These are phyloP conservation scores for Aegle marmelos DNA, from an alignment of 345 rosid genomes.

Conservation along the genomic window DNA sequence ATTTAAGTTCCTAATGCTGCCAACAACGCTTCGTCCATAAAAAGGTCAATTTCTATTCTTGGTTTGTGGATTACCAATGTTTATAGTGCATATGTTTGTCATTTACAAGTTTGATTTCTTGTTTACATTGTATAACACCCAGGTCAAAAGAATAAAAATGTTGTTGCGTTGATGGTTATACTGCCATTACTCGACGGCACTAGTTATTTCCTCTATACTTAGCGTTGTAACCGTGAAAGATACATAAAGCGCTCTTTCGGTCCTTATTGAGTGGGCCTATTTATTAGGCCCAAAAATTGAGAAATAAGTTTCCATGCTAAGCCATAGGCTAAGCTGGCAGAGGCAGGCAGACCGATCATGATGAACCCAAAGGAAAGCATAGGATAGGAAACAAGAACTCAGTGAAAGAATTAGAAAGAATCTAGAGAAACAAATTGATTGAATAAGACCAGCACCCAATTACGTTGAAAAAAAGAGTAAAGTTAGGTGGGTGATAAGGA, in stretches of 20 bases:
- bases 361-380: not conserved
- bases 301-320: not conserved
- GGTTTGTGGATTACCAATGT: not conserved
- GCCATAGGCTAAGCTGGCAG: no score
- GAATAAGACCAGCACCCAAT: constrained; percentile 21
- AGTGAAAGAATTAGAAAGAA: not conserved
- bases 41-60: not conserved
- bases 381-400: no score
- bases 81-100: not conserved
- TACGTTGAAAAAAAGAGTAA: constrained; percentile 7
- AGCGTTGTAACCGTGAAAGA: not conserved
- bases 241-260: not conserved
- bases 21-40: not conserved
- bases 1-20: constrained; percentile 27
- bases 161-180: not conserved
- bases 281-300: not conserved
- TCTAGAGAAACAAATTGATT: not conserved
- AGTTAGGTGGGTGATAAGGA: constrained; percentile 24
- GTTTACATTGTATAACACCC: not conserved
- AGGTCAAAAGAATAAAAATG: not conserved
- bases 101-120: constrained; percentile 9
- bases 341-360: not conserved
- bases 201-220: not conserved
- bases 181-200: not conserved
- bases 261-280: not conserved